Evolutionary conservation across 2,329 filamentous ascomycete genomes (phyloP).

Genomic region (Diaporthe vexans): DNA sequence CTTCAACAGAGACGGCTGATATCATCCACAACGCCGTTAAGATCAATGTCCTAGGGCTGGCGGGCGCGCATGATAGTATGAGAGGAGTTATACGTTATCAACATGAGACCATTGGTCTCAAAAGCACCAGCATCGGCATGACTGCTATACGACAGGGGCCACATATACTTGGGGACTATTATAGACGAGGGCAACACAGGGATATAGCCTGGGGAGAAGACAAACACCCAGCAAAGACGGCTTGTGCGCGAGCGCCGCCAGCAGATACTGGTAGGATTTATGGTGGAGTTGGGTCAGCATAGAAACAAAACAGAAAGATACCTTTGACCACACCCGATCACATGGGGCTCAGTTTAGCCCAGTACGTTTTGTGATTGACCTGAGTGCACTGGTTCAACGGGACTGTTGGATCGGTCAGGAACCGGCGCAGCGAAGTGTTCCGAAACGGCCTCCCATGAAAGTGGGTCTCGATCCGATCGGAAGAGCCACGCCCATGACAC

Average conservation of each 20-base stretch:
- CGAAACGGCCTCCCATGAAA: slow-evolving; percentile 28
- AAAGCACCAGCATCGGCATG: neutral
- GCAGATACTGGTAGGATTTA: neutral
- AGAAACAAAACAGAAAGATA: slow-evolving; percentile 21
- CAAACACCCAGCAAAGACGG: slow-evolving; percentile 4
- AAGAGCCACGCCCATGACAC: slow-evolving; percentile 19
- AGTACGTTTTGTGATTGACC: neutral
- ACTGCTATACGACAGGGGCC: slow-evolving; percentile 20
- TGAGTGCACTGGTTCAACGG: neutral
- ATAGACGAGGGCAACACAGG: slow-evolving; percentile 11
- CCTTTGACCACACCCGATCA: neutral
- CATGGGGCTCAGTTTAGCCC: neutral
- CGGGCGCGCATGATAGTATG: neutral
- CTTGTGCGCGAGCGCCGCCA: slow-evolving; percentile 17
- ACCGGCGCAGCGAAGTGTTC: neutral
- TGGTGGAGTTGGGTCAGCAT: neutral
- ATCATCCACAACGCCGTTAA: neutral
- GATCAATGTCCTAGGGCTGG: neutral
- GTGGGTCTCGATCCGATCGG: slow-evolving; percentile 32
- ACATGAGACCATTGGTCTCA: neutral
- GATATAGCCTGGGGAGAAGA: neutral
- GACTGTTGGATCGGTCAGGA: slow-evolving; percentile 1
- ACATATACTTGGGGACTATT: neutral
- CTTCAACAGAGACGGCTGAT: slow-evolving; percentile 9
- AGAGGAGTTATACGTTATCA: slow-evolving; percentile 4